Evolutionary conservation across 1,284 basidiomycete genomes (phyloP).

Genomic region (Leccinum fallax): DNA sequence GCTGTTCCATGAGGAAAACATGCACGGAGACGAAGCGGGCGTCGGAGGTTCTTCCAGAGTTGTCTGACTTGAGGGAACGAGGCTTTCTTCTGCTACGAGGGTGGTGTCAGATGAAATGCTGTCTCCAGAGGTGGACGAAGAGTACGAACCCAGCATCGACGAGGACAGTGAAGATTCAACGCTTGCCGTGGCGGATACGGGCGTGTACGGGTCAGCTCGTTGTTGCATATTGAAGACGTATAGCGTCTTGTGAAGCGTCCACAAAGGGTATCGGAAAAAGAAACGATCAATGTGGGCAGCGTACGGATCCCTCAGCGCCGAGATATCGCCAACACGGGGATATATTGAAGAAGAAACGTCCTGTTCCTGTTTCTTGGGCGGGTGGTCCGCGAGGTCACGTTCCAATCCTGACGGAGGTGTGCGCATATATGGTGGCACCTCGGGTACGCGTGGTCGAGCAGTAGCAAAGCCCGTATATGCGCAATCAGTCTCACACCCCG

Average conservation of each 20-base stretch:
- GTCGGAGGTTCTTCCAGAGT: background rate
- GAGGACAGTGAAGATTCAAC: conserved; percentile 15
- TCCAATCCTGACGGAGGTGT: conserved; percentile 32
- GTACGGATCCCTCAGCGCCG: conserved; percentile 56
- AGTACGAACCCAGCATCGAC: conserved; percentile 28
- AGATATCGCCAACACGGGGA: conserved; percentile 66
- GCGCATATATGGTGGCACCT: conserved; percentile 18
- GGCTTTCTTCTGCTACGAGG: conserved; percentile 23
- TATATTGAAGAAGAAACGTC: conserved; percentile 46
- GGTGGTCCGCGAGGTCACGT: conserved; percentile 22
- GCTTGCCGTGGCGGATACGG: background rate
- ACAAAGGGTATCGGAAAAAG: conserved; percentile 56
- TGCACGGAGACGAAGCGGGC: background rate
- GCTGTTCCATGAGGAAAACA: conserved; percentile 12
- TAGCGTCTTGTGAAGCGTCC: conserved; percentile 66
- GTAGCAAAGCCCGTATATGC: conserved; percentile 26
- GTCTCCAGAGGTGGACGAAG: conserved; percentile 16
- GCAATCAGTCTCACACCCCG: conserved; percentile 37
- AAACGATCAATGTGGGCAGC: conserved; percentile 56
- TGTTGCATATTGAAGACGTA: conserved; percentile 59
- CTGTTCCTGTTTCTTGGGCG: conserved; percentile 15
- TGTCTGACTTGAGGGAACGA: background rate
- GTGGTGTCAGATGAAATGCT: conserved; percentile 31
- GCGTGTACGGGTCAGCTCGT: conserved; percentile 4
- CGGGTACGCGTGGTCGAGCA: background rate